phyloP scores from a whole-genome alignment of 2,329 filamentous ascomycete species.

The Diaporthe ilicicola region DNA sequence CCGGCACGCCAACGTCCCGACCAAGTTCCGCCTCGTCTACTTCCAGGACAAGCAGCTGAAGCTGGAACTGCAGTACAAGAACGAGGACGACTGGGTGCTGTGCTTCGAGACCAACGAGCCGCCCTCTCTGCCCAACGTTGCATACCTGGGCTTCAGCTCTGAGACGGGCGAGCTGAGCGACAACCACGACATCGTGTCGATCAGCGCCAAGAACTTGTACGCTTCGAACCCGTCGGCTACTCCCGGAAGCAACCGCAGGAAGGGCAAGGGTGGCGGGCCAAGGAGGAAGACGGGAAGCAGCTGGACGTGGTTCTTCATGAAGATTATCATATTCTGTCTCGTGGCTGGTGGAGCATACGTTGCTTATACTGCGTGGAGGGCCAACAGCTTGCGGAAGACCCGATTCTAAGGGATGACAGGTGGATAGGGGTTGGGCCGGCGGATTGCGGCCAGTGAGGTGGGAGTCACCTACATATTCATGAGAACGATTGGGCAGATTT shows the following conservation, averaged over 20 bases:
- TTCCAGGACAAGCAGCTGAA: slow-evolving; percentile 94
- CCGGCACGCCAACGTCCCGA: slow-evolving; percentile 80
- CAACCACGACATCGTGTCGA: slow-evolving; percentile 94
- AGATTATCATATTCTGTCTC: slow-evolving; percentile 79
- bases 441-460: background rate
- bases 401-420: slow-evolving; percentile 55
- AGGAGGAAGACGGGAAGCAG: slow-evolving; percentile 57
- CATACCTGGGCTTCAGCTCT: slow-evolving; percentile 80
- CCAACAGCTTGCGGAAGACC: slow-evolving; percentile 68
- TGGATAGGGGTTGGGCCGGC: background rate
- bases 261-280: slow-evolving; percentile 45
- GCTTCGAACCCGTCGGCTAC: slow-evolving; percentile 61
- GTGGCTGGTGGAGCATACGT: slow-evolving; percentile 80
- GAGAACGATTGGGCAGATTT: slow-evolving; percentile 2
- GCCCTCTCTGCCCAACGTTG: slow-evolving; percentile 80
- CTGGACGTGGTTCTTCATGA: slow-evolving; percentile 76
- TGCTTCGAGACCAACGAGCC: slow-evolving; percentile 82
- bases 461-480: slow-evolving; percentile 2
- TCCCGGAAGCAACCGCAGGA: slow-evolving; percentile 44
- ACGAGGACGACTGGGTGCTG: slow-evolving; percentile 83
- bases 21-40: slow-evolving; percentile 89
- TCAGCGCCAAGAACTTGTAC: slow-evolving; percentile 90
- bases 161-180: slow-evolving; percentile 97
- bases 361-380: slow-evolving; percentile 84
- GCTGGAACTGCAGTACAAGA: slow-evolving; percentile 94